Conservation (phyloP, 108 stramenopile genomes). For the Discostella stelligeroides region DNA sequence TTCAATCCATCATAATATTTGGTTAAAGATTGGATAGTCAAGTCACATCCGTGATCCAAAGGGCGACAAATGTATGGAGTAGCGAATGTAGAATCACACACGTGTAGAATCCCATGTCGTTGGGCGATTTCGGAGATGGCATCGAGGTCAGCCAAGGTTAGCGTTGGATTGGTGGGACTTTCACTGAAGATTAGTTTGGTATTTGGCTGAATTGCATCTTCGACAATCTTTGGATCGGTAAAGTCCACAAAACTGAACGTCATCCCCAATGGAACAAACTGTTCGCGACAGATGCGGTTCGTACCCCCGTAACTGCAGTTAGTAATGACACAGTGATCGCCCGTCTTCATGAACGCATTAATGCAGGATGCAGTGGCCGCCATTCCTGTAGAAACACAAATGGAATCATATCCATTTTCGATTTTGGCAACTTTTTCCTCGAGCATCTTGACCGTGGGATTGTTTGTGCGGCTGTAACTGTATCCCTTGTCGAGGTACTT, state of each 20-base stretch:
- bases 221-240: conserved; percentile 66
- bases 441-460: conserved; percentile 79
- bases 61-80: conserved; percentile 75
- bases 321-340: conserved; percentile 86
- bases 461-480: conserved; percentile 79
- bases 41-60: conserved; percentile 74
- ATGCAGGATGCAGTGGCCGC: conserved; percentile 77
- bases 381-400: conserved; percentile 82
- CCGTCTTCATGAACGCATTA: conserved; percentile 78
- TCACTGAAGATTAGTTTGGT: conserved; percentile 84
- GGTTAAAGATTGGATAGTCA: conserved; percentile 78
- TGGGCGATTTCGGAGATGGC: conserved; percentile 74
- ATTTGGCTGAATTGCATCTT: conserved; percentile 71
- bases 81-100: conserved; percentile 78
- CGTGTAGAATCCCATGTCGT: conserved; percentile 62
- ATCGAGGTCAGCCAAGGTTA: conserved; percentile 71
- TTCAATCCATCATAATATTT: conserved; percentile 88
- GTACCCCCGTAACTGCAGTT: conserved; percentile 88
- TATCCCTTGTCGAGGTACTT: conserved; percentile 73
- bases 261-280: conserved; percentile 70
- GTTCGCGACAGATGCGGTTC: conserved; percentile 76
- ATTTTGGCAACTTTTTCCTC: conserved; percentile 83
- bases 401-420: conserved; percentile 78
- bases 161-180: conserved; percentile 80
- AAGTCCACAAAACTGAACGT: conserved; percentile 79